Conservation (phyloP, 495 filamentous ascomycete genomes). For the Paragyromitra xinjiangensis region DNA sequence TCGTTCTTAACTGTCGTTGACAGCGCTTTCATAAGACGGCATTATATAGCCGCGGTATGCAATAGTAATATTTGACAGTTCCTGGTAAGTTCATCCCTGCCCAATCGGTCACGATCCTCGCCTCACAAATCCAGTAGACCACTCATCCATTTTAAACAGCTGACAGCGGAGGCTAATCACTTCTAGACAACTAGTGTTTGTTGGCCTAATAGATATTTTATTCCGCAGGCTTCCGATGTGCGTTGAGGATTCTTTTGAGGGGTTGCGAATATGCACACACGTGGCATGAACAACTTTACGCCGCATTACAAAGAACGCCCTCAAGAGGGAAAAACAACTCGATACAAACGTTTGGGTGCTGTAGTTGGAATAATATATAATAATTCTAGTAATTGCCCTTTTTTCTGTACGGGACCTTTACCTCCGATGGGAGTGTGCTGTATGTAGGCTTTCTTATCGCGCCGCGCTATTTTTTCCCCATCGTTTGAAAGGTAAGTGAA, state of each 20-base stretch:
- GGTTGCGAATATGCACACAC: slow-evolving; percentile 34
- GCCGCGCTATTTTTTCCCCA: neutral
- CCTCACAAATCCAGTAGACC: neutral
- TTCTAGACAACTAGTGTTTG: neutral
- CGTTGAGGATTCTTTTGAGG: slow-evolving; percentile 1
- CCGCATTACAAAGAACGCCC: neutral
- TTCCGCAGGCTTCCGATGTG: slow-evolving; percentile 29
- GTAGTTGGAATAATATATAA: neutral
- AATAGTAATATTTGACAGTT: slow-evolving; percentile 36
- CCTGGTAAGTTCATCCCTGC: slow-evolving; percentile 31
- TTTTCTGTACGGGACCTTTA: neutral
- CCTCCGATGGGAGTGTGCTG: slow-evolving; percentile 9
- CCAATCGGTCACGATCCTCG: slow-evolving; percentile 16
- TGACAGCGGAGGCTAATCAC: slow-evolving; percentile 26
- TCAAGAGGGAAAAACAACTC: neutral
- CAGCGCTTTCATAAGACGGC: slow-evolving; percentile 25
- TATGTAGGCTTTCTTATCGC: neutral
- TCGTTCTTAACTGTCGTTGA: slow-evolving; percentile 1
- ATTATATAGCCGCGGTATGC: slow-evolving; percentile 38
- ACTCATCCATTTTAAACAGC: slow-evolving; percentile 7
- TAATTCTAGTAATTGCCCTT: neutral
- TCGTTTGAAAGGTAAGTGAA: neutral
- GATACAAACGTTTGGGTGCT: slow-evolving; percentile 2
- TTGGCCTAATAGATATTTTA: slow-evolving; percentile 12
- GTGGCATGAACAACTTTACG: slow-evolving; percentile 37